Conservation (phyloP, 148 eudicot genomes). For the Camellia lanceoleosa region DNA sequence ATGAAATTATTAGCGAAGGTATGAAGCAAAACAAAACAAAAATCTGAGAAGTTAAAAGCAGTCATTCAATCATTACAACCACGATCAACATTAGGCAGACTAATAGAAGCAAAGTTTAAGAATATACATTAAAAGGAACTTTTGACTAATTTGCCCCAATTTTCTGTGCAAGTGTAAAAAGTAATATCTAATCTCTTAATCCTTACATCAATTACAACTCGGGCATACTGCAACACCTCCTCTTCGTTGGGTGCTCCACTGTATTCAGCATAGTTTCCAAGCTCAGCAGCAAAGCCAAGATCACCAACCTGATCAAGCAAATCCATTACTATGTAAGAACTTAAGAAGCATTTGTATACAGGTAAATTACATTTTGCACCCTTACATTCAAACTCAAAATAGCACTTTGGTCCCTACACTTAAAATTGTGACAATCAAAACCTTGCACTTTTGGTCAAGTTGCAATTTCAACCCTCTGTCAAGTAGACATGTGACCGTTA, state of each 20-base stretch:
- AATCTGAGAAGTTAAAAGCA: not conserved
- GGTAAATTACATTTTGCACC: no score
- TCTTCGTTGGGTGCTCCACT: slow-evolving; percentile 84
- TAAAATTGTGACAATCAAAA: not conserved
- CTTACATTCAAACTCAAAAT: not conserved
- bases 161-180: not conserved
- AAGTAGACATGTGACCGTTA: no score
- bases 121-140: not conserved
- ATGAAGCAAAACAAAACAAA: not conserved
- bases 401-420: not conserved
- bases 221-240: slow-evolving; percentile 71
- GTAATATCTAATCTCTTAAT: not conserved
- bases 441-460: no score
- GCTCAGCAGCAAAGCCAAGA: slow-evolving; percentile 72
- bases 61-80: not conserved
- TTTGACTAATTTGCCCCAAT: not conserved
- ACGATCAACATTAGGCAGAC: not conserved
- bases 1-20: not conserved
- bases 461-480: no score
- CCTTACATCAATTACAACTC: slow-evolving; percentile 73
- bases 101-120: not conserved
- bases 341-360: not conserved
- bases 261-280: slow-evolving; percentile 74
- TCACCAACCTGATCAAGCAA: slow-evolving; percentile 53
- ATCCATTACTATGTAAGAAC: not conserved